Evolutionary conservation across 176 grass and related monocot genomes (phyloP).

Genomic region (Zoysia japonica): DNA sequence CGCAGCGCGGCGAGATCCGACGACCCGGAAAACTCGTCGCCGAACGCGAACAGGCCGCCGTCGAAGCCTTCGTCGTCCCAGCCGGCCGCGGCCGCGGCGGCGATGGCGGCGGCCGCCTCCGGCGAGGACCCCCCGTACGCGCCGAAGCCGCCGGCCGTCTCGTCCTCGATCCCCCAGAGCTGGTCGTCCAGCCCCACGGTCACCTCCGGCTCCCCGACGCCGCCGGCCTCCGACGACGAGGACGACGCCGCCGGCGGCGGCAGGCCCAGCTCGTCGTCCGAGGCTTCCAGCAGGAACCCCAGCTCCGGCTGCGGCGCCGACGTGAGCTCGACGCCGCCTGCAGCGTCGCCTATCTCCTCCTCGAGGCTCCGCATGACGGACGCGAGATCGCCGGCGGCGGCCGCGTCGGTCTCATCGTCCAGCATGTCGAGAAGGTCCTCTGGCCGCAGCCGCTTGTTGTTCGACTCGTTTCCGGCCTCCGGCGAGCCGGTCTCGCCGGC

Average conservation of each 20-base stretch:
- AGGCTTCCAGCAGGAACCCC: constrained; percentile 68
- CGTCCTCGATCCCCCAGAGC: constrained; percentile 66
- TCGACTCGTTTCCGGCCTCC: background rate
- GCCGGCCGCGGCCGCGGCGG: constrained; percentile 1
- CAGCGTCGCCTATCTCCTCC: constrained; percentile 58
- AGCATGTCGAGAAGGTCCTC: constrained; percentile 70
- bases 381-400: constrained; percentile 49
- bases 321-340: background rate
- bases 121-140: constrained; percentile 22
- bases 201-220: background rate
- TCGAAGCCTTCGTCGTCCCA: constrained; percentile 59
- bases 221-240: constrained; percentile 19
- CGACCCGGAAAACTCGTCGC: constrained; percentile 26
- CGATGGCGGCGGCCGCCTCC: constrained; percentile 23
- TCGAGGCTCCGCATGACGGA: constrained; percentile 78
- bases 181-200: constrained; percentile 10
- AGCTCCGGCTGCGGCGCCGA: constrained; percentile 41
- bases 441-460: constrained; percentile 42
- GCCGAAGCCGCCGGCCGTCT: constrained; percentile 19
- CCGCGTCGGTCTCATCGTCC: constrained; percentile 52
- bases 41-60: constrained; percentile 53
- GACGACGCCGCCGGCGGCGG: constrained; percentile 37
- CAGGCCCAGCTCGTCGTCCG: constrained; percentile 85
- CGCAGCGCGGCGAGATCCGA: constrained; percentile 49
- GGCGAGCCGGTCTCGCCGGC: background rate